phyloP scores from a whole-genome alignment of 768 basidiomycete genomes.

The Boletus speciosus region DNA sequence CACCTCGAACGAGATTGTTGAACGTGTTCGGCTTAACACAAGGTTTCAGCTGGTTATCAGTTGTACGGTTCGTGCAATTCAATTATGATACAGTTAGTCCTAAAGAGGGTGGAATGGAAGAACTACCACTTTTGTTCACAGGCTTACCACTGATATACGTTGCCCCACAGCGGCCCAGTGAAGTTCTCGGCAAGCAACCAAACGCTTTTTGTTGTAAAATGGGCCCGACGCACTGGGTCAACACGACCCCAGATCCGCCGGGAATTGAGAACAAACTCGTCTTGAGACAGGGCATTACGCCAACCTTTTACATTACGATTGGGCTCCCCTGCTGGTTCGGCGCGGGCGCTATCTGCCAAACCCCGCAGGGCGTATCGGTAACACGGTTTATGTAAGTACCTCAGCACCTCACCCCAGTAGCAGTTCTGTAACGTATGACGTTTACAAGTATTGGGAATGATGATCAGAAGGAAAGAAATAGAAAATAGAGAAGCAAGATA shows the following conservation, averaged over 20 bases:
- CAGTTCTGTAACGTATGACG: neutral
- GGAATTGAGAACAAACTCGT: neutral
- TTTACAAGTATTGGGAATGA: neutral
- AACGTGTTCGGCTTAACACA: neutral
- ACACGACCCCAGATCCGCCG: conserved; percentile 4
- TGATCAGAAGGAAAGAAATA: neutral
- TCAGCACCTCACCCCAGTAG: neutral
- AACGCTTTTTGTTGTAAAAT: neutral
- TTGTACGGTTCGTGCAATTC: neutral
- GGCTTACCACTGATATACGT: neutral
- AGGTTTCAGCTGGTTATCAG: neutral
- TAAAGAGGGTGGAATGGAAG: conserved; percentile 6
- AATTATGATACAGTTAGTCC: conserved; percentile 2
- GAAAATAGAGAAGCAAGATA: neutral
- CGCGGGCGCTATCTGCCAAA: neutral
- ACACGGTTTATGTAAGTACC: neutral
- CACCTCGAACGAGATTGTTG: neutral
- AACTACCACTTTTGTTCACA: neutral
- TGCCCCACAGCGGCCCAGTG: neutral
- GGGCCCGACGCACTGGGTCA: neutral
- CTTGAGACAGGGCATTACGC: neutral
- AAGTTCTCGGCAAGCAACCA: neutral
- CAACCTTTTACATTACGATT: neutral
- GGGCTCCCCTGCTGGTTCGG: neutral
- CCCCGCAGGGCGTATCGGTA: neutral